Conservation (phyloP, 306 rosid genomes). For the Carpinus fangiana region DNA sequence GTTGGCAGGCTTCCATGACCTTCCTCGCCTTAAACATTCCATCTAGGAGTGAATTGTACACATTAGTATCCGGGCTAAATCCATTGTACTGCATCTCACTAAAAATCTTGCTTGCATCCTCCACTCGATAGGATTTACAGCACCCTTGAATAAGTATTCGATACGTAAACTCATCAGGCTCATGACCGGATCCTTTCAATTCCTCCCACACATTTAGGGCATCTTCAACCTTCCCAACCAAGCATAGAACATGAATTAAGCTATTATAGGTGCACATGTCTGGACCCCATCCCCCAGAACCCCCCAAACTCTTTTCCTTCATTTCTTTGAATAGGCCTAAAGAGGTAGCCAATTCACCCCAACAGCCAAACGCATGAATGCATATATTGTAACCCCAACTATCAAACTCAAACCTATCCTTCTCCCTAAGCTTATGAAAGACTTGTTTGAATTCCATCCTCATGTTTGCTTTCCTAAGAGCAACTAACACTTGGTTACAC, state of each 20-base stretch:
- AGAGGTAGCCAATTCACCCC: conserved; percentile 75
- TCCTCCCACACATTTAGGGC: conserved; percentile 72
- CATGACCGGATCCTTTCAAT: conserved; percentile 67
- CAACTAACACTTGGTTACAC: conserved; percentile 61
- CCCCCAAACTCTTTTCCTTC: conserved; percentile 44
- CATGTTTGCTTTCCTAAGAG: conserved; percentile 67
- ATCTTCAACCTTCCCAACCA: conserved; percentile 70
- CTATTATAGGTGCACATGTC: conserved; percentile 83
- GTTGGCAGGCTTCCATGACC: conserved; percentile 63
- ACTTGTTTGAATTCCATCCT: conserved; percentile 54
- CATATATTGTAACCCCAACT: conserved; percentile 65
- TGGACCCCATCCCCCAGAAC: conserved; percentile 45
- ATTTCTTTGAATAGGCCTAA: conserved; percentile 63
- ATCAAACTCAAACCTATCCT: conserved; percentile 46
- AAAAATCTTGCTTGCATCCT: conserved; percentile 59
- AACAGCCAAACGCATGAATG: conserved; percentile 80
- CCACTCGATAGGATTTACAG: conserved; percentile 55
- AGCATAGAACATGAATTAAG: conserved; percentile 64
- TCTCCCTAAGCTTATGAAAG: conserved; percentile 51
- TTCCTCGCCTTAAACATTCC: conserved; percentile 76
- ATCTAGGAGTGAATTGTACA: conserved; percentile 69
- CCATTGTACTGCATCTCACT: conserved; percentile 69
- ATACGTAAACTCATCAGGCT: conserved; percentile 69
- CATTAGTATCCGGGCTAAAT: conserved; percentile 46
- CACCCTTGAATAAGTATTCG: conserved; percentile 72